Evolutionary conservation across 495 filamentous ascomycete genomes (phyloP).

Genomic region (Penicillium alfredii): DNA sequence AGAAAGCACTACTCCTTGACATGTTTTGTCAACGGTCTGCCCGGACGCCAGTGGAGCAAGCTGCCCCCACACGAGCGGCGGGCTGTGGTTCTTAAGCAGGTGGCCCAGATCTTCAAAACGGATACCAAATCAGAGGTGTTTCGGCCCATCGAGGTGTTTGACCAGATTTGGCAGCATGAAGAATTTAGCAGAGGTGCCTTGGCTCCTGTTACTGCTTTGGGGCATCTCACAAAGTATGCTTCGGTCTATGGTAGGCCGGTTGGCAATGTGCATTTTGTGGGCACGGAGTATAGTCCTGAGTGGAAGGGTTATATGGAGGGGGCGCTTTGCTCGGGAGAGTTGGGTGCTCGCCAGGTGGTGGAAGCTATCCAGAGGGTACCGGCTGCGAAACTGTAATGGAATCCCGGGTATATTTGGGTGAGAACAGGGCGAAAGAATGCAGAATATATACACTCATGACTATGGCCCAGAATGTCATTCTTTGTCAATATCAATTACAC

Average conservation of each 20-base stretch:
- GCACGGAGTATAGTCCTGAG: constrained; percentile 32
- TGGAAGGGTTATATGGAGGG: constrained; percentile 46
- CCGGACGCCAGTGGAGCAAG: constrained; percentile 17
- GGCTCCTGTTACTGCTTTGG: background rate
- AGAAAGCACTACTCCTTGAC: constrained; percentile 27
- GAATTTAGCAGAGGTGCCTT: constrained; percentile 1
- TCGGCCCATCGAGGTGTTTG: background rate
- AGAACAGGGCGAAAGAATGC: too few species aligned
- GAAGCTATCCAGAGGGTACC: too few species aligned
- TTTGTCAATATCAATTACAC: too few species aligned
- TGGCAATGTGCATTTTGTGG: constrained; percentile 36
- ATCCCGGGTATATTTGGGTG: too few species aligned
- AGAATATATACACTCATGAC: too few species aligned
- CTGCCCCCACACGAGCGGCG: constrained; percentile 1
- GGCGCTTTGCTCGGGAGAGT: constrained; percentile 31
- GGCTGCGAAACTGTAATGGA: too few species aligned
- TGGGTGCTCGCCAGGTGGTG: too few species aligned
- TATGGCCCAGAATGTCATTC: too few species aligned
- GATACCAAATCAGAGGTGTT: constrained; percentile 1
- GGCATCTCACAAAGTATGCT: constrained; percentile 1
- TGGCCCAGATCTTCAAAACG: background rate
- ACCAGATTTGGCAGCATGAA: constrained; percentile 4
- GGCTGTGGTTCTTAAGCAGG: background rate
- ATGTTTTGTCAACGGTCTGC: constrained; percentile 27
- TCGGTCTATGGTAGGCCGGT: constrained; percentile 5